Evolutionary conservation across 2,329 filamentous ascomycete genomes (phyloP).

Genomic region (Blastomyces percursus): DNA sequence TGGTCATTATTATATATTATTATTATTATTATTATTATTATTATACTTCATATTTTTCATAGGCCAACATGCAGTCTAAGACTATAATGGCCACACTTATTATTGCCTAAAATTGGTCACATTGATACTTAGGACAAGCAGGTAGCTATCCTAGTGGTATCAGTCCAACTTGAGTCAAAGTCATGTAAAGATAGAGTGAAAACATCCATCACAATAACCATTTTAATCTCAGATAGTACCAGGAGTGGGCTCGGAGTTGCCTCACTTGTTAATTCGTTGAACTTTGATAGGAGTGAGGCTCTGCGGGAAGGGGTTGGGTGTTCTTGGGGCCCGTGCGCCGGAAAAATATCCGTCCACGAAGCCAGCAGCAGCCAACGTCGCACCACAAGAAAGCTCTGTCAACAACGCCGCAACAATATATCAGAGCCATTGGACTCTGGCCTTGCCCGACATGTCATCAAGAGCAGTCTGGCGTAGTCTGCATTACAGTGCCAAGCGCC

Average conservation of each 20-base stretch:
- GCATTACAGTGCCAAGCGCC: constrained; percentile 26
- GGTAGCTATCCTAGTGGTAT: neutral
- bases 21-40: too few species aligned
- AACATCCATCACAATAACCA: neutral
- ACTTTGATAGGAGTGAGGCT: neutral
- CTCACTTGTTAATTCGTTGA: neutral
- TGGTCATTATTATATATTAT: too few species aligned
- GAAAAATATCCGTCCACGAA: neutral
- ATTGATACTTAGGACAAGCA: too few species aligned
- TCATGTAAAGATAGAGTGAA: neutral
- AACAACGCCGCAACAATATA: neutral
- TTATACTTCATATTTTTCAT: too few species aligned
- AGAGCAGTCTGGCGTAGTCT: constrained; percentile 29
- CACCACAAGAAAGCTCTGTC: neutral
- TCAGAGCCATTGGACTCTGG: neutral
- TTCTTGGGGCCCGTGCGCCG: neutral
- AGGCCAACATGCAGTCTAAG: too few species aligned
- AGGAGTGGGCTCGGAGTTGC: neutral
- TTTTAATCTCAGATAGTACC: neutral
- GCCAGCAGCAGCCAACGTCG: neutral
- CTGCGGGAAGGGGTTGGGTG: neutral
- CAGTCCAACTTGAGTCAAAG: neutral
- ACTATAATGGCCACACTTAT: too few species aligned
- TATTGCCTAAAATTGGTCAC: too few species aligned
- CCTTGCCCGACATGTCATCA: constrained; percentile 14